Percentiles rank a stretch among this genome's conserved stretches.
phyloP scores from a whole-genome alignment of 2,329 filamentous ascomycete genomes.

The Beauveria medogensis region DNA sequence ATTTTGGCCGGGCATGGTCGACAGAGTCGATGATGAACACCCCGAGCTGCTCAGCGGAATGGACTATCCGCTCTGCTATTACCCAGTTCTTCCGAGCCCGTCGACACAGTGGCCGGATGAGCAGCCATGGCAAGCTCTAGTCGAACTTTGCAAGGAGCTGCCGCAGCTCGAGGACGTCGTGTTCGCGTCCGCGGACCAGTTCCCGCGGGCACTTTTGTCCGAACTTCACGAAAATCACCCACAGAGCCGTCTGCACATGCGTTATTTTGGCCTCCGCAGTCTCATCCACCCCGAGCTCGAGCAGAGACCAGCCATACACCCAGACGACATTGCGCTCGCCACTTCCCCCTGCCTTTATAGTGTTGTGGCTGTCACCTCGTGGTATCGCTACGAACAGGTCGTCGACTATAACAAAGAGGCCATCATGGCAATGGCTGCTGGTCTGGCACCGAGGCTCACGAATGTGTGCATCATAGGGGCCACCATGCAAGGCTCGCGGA shows the following conservation, averaged over 20 bases:
- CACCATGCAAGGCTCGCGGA: background rate
- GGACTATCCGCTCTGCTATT: background rate
- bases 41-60: constrained; percentile 2
- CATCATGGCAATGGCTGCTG: constrained; percentile 2
- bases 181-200: background rate
- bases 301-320: background rate
- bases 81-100: background rate
- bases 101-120: constrained; percentile 7
- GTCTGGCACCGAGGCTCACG: constrained; percentile 1
- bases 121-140: constrained; percentile 1
- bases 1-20: too few species aligned
- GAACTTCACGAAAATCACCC: background rate
- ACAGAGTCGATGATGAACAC: too few species aligned
- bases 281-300: background rate
- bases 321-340: constrained; percentile 3
- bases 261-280: background rate
- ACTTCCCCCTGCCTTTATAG: constrained; percentile 8
- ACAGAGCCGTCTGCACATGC: constrained; percentile 2
- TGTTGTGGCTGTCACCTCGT: background rate
- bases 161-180: constrained; percentile 3
- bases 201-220: background rate
- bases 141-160: background rate
- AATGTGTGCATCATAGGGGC: background rate
- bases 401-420: background rate
- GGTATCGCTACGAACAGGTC: background rate